Conservation (phyloP, 441 rosid species). For the Adansonia grandidieri region DNA sequence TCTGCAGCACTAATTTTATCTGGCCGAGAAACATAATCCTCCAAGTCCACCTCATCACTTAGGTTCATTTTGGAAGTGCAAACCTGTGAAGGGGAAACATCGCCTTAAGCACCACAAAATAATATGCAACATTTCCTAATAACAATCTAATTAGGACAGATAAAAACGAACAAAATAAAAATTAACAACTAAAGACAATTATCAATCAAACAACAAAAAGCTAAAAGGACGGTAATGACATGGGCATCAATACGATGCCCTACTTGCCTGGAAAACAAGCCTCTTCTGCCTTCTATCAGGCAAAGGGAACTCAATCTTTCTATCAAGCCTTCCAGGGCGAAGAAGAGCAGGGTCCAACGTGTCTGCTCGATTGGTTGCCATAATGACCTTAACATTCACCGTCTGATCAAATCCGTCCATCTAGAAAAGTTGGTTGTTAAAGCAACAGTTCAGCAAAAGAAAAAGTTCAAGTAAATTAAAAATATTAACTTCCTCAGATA, state of each 20-base stretch:
- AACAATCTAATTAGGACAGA: not conserved
- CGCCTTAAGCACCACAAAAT: conserved; percentile 2
- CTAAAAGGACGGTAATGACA: not conserved
- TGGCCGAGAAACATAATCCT: conserved; percentile 96
- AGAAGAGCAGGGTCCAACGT: conserved; percentile 98
- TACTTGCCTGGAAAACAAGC: conserved; percentile 89
- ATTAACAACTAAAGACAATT: not conserved
- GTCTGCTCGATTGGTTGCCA: conserved; percentile 98
- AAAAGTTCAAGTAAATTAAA: not conserved
- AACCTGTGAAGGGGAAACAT: conserved; percentile 52
- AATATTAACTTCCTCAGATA: not conserved
- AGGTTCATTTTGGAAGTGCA: conserved; percentile 98
- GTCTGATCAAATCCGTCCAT: conserved; percentile 99
- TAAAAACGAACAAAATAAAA: not conserved
- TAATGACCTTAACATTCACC: conserved; percentile 95
- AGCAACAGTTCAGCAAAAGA: conserved; percentile 9
- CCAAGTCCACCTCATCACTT: conserved; percentile 97
- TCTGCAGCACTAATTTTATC: conserved; percentile 99
- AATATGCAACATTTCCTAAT: not conserved
- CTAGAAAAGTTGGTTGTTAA: conserved; percentile 41
- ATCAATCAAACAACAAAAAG: not conserved
- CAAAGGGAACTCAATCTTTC: conserved; percentile 93
- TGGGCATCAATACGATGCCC: not conserved
- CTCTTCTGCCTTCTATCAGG: conserved; percentile 99
- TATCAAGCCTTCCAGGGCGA: conserved; percentile 97